Conservation (phyloP, 371 early-diverging fungal species). For the Catenaria anguillulae region DNA sequence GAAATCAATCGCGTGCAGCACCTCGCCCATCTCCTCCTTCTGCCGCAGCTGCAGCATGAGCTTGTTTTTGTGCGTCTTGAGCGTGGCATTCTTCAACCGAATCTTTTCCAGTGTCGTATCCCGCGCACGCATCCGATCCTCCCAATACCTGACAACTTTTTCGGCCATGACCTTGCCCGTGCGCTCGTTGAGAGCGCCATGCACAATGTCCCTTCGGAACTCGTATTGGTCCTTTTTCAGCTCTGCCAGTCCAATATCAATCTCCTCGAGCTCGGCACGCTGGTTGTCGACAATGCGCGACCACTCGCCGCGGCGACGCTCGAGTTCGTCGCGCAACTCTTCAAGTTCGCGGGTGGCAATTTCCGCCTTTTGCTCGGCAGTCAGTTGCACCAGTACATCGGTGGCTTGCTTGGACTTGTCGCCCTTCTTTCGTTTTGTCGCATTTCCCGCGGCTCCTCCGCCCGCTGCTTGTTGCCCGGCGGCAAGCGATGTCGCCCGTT, state of each 20-base stretch:
- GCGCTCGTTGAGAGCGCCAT: slow-evolving; percentile 4
- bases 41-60: slow-evolving; percentile 36
- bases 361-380: slow-evolving; percentile 33
- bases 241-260: slow-evolving; percentile 29
- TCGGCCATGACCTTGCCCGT: slow-evolving; percentile 41
- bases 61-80: slow-evolving; percentile 37
- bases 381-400: slow-evolving; percentile 17
- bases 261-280: slow-evolving; percentile 36
- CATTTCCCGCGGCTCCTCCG: too few relatives aligned
- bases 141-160: slow-evolving; percentile 30
- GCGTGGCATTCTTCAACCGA: slow-evolving; percentile 35
- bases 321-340: slow-evolving; percentile 33
- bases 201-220: slow-evolving; percentile 28
- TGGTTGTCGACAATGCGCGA: slow-evolving; percentile 26
- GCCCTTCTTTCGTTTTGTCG: slow-evolving; percentile 28
- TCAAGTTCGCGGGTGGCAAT: slow-evolving; percentile 37
- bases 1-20: slow-evolving; percentile 42
- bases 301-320: slow-evolving; percentile 33
- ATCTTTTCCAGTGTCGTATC: slow-evolving; percentile 39
- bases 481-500: neutral
- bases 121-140: slow-evolving; percentile 29
- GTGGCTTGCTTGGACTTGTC: slow-evolving; percentile 21
- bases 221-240: slow-evolving; percentile 33
- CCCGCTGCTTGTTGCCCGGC: neutral
- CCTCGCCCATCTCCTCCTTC: slow-evolving; percentile 47